These are phyloP conservation scores for Scheffersomyces insectosa DNA, from an alignment of 1,139 yeast genomes.

Conservation along the genomic window DNA sequence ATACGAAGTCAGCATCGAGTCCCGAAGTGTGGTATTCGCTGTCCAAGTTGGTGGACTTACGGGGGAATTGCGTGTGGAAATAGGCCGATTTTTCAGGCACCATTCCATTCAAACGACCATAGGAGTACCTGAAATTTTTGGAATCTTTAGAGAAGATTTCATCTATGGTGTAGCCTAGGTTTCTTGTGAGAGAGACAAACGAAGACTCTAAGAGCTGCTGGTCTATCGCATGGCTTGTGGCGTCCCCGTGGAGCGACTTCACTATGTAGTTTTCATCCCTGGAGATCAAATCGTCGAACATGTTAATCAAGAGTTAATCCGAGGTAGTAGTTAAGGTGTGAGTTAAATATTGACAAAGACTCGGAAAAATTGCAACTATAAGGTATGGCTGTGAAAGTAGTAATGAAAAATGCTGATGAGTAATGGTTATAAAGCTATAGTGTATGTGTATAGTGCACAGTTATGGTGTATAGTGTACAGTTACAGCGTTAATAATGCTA, in stretches of 20 bases:
- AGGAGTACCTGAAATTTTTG: conserved; percentile 16
- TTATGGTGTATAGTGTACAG: no score
- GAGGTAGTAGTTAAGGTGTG: neutral
- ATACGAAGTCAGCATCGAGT: conserved; percentile 26
- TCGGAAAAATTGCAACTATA: conserved; percentile 14
- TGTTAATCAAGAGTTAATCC: neutral
- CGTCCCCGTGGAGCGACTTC: neutral
- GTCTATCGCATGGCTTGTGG: neutral
- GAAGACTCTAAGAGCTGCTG: neutral
- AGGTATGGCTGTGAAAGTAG: conserved; percentile 22
- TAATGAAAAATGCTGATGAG: conserved; percentile 2
- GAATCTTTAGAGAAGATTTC: conserved; percentile 21
- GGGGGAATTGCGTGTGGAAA: conserved; percentile 37
- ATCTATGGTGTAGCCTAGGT: neutral
- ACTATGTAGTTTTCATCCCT: neutral
- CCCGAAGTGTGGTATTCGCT: conserved; percentile 32
- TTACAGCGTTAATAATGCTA: no score
- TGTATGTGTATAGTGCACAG: no score
- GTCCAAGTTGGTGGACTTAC: conserved; percentile 35
- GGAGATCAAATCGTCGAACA: neutral
- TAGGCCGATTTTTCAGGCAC: conserved; percentile 26
- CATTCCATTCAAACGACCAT: conserved; percentile 22
- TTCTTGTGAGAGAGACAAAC: neutral
- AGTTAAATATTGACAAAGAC: conserved; percentile 4
- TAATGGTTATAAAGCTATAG: no score